Conservation (phyloP, 345 rosid genomes). For the sweet orange (Citrus sinensis) region DVS_A1.0 CM039168.1:12151501-12152000, state of each 20-base stretch:
- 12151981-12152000: neutral
- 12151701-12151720: neutral
- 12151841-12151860: neutral
- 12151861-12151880: neutral
- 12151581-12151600: neutral
- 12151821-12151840: neutral
- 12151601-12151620: neutral
- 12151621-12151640: neutral
- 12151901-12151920: neutral
- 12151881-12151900: neutral
- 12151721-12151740: neutral
- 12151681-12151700: too few relatives aligned
- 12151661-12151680: neutral
- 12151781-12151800: neutral
- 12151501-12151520: neutral
- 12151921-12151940: neutral
- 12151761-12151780: neutral
- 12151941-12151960: neutral
- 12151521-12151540: neutral
- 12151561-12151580: neutral
- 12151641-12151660: neutral
- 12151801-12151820: neutral
- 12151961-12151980: neutral
- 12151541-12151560: neutral
- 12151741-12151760: too few relatives aligned